These are phyloP conservation scores for Balakata baccata DNA, from an alignment of 345 rosid genomes.

Conservation along the genomic window DNA sequence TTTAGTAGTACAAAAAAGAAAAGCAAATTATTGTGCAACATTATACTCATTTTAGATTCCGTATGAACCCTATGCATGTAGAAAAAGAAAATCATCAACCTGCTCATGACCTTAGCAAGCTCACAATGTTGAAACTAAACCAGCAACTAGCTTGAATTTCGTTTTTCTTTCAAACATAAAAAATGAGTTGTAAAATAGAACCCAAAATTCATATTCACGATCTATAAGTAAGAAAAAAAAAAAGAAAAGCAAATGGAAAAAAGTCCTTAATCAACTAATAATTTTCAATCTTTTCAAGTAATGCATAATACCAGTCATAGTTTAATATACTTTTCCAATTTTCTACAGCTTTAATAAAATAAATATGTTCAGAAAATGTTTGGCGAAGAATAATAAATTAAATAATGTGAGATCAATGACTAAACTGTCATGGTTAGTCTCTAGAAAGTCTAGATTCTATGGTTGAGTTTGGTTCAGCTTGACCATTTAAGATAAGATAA, in stretches of 20 bases:
- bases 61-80: too few relatives aligned
- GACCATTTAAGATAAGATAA: not conserved
- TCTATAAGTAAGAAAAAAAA: not conserved
- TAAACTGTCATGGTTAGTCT: not conserved
- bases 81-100: constrained; percentile 9
- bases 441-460: constrained; percentile 13
- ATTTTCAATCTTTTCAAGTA: not conserved
- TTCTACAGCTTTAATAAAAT: not conserved
- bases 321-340: not conserved
- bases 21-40: too few relatives aligned
- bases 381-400: not conserved
- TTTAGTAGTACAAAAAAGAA: too few relatives aligned
- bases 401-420: not conserved
- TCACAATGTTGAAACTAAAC: not conserved
- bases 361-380: not conserved
- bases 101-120: constrained; percentile 3
- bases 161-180: too few relatives aligned
- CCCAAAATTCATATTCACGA: not conserved
- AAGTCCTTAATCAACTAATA: not conserved
- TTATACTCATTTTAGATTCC: too few relatives aligned
- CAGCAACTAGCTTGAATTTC: not conserved
- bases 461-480: constrained; percentile 15
- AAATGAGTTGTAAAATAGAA: not conserved
- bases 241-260: too few relatives aligned
- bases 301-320: not conserved